These are phyloP conservation scores for Fomitopsis pinicola DNA, from an alignment of 1,284 basidiomycete genomes.

Conservation along the genomic window DNA sequence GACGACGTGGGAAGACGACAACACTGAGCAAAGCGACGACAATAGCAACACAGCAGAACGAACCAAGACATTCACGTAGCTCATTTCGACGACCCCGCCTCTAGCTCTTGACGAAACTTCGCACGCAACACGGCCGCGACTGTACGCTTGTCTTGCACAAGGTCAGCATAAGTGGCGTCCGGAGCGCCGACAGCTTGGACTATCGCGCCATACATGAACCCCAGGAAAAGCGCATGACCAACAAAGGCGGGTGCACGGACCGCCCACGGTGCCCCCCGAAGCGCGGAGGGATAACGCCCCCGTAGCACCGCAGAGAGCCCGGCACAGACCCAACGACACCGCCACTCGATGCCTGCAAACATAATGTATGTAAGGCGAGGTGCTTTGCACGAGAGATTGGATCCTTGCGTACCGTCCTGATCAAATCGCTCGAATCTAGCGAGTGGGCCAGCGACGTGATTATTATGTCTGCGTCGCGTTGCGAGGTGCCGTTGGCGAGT, in stretches of 20 bases:
- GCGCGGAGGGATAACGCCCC: neutral
- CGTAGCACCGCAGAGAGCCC: neutral
- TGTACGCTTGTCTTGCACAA: neutral
- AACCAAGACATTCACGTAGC: neutral
- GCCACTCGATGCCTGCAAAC: neutral
- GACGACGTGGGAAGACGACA: neutral
- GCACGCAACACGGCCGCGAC: neutral
- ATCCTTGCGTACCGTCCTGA: no score
- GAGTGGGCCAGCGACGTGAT: neutral
- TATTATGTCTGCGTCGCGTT: neutral
- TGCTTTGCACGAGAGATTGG: neutral
- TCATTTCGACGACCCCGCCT: neutral
- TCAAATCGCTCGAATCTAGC: neutral
- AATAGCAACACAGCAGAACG: neutral
- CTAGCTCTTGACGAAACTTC: neutral
- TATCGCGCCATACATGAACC: no score
- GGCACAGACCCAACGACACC: neutral
- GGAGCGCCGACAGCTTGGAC: neutral
- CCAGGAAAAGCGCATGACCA: neutral
- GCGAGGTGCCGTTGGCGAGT: neutral
- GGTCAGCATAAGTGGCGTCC: neutral
- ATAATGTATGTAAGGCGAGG: neutral
- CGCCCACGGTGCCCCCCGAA: neutral
- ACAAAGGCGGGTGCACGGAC: neutral
- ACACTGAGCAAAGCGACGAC: neutral